These are phyloP conservation scores for Mentha longifolia DNA, from an alignment of 257 asterid genomes.

Conservation along the genomic window DNA sequence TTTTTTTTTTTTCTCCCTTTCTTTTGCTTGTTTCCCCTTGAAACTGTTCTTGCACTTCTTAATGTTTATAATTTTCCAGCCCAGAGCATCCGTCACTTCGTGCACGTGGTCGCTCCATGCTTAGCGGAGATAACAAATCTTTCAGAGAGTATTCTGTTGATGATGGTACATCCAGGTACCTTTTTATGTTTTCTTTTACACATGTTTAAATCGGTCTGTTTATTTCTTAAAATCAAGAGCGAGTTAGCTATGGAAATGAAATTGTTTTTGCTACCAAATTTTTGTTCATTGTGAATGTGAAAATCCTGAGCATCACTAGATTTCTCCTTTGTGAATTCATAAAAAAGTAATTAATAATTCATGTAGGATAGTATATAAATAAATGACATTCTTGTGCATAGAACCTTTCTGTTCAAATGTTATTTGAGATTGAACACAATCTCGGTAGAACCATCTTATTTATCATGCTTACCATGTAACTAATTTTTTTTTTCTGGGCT, in stretches of 20 bases:
- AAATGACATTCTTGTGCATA: not conserved
- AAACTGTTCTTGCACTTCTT: slow-evolving; percentile 32
- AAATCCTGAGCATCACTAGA: slow-evolving; percentile 4
- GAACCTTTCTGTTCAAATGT: slow-evolving; percentile 23
- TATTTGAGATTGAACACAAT: slow-evolving; percentile 9
- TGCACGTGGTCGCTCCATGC: slow-evolving; percentile 83
- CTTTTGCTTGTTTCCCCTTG: not conserved
- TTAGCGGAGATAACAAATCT: slow-evolving; percentile 76
- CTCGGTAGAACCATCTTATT: not conserved
- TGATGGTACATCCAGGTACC: slow-evolving; percentile 68
- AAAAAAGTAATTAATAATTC: not conserved
- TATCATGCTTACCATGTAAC: slow-evolving; percentile 16
- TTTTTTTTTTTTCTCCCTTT: not conserved
- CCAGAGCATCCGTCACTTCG: slow-evolving; percentile 85
- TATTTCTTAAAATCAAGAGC: slow-evolving; percentile 2
- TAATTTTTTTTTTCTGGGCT: slow-evolving; percentile 21
- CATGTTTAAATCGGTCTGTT: slow-evolving; percentile 3
- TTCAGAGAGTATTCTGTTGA: slow-evolving; percentile 61
- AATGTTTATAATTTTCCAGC: slow-evolving; percentile 49
- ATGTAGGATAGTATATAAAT: slow-evolving; percentile 3
- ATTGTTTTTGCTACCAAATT: slow-evolving; percentile 16
- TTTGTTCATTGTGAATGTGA: slow-evolving; percentile 20
- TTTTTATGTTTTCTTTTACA: not conserved
- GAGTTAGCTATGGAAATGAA: slow-evolving; percentile 16
- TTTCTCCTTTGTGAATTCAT: slow-evolving; percentile 6